These are phyloP conservation scores for Vitis amurensis DNA, from an alignment of 164 flowering plant species.

Conservation along the genomic window DNA sequence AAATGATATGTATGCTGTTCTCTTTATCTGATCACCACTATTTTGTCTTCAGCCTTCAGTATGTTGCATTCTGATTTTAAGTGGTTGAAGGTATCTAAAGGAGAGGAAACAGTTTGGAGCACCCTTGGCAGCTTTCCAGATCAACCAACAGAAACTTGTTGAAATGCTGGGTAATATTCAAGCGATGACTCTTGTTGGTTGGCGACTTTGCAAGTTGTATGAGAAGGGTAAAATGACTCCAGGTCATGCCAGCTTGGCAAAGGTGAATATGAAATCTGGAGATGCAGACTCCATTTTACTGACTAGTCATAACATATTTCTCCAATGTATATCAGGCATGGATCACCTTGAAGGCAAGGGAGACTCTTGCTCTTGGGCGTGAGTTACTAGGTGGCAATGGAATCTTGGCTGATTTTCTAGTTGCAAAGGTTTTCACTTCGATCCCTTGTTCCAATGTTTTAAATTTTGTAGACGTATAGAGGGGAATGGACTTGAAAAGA, in stretches of 20 bases:
- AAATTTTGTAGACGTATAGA: too few relatives aligned
- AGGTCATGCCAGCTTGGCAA: constrained; percentile 94
- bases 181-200: constrained; percentile 89
- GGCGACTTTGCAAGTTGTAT: constrained; percentile 95
- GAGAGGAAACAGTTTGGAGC: constrained; percentile 98
- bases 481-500: too few relatives aligned
- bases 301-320: constrained; percentile 1
- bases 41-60: neutral
- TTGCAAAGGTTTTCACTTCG: constrained; percentile 68
- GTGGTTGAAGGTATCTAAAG: constrained; percentile 62
- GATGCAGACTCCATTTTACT: neutral
- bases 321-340: constrained; percentile 58
- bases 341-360: constrained; percentile 80
- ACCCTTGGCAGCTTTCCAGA: constrained; percentile 90
- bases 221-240: constrained; percentile 88
- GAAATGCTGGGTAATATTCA: constrained; percentile 89
- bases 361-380: constrained; percentile 79
- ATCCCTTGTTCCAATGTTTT: constrained; percentile 1
- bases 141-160: constrained; percentile 91
- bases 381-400: constrained; percentile 99
- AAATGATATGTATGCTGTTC: neutral
- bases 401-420: constrained; percentile 80
- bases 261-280: constrained; percentile 43
- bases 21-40: neutral
- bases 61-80: neutral